Base-by-base conservation (phyloP, 2,329 filamentous ascomycete genomes). In the Juglanconis oblonga region DNA sequence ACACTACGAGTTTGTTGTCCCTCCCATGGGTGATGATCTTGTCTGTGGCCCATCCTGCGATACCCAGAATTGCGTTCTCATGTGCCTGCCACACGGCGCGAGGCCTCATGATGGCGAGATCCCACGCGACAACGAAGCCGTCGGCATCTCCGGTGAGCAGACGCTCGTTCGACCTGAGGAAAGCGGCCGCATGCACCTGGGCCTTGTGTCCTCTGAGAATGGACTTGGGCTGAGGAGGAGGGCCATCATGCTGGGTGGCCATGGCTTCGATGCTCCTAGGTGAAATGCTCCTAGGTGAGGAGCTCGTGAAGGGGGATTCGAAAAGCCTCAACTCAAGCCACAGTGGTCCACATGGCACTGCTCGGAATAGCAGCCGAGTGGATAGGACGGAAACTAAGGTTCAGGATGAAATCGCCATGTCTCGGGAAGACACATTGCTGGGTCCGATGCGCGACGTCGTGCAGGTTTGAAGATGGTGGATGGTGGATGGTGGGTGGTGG, bases 11-110 rank as follows among this genome's bases (percentile, higher is more conserved):
- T 69, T 87, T 90, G 71, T 95, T 89, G 71, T 99, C 95, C 71
- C 95, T 85, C 13, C 94, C 94, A 76, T 98, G 93, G 90, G 92
- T 96, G 73, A 97, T 89, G 59, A 98, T 77, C 66, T 83, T 88
- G 62, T 90, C 85, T n/a, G 74, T 66, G 3, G 83, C 85, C 87
- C 92, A 96, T 40, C 81, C 86, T 51, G 81, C 81, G 45, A 95
- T 79, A 4, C 88, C 90, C 14, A 98, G 79, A 33, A 98, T 87
- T 24, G 91, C 84, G 38, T 84, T 88, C 49, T 85, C 79, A 72
- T 99, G 95, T 1, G 92, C 90, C 68, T 85, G 88, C 95, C 95
- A 99, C 3, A 95, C 91, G 1, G 89, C 91, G 8, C 86, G 81
- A 0, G 94, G 85, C 38, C 95, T 84, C 79, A 96, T 93, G 55